Conservation (phyloP, 768 basidiomycete species). For the Tulasnella sp. region DNA sequence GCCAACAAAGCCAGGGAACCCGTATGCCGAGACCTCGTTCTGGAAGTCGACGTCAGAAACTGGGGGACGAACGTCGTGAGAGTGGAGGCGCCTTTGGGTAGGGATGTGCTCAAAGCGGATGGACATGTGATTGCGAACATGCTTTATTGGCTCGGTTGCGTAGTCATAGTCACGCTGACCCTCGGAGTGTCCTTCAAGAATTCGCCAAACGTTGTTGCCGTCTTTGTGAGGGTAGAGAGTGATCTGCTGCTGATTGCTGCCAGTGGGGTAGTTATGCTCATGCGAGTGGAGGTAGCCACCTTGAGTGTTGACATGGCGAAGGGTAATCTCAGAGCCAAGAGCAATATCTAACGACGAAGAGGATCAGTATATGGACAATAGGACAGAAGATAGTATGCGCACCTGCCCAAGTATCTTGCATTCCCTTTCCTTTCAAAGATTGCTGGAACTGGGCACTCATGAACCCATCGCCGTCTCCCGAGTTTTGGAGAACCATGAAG, state of each 20-base stretch:
- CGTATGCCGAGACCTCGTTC: conserved; percentile 96
- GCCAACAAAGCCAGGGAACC: conserved; percentile 79
- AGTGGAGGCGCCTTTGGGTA: conserved; percentile 88
- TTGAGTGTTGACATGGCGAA: conserved; percentile 95
- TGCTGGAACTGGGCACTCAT: conserved; percentile 99
- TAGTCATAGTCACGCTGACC: conserved; percentile 54
- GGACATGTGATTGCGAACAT: conserved; percentile 65
- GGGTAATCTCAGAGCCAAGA: conserved; percentile 76
- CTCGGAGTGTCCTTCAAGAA: conserved; percentile 68
- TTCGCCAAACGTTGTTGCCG: conserved; percentile 89
- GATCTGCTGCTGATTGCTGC: conserved; percentile 95
- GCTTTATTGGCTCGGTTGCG: conserved; percentile 56
- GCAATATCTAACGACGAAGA: conserved; percentile 64
- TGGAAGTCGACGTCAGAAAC: conserved; percentile 99
- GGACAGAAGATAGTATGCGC: not conserved
- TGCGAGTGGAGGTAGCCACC: conserved; percentile 99
- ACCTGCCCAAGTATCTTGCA: conserved; percentile 94
- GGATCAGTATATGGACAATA: not conserved
- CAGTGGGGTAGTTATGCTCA: conserved; percentile 82
- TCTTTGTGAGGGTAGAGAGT: conserved; percentile 99
- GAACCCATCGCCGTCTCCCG: conserved; percentile 97
- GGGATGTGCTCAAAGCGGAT: conserved; percentile 80
- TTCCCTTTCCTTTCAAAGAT: conserved; percentile 82
- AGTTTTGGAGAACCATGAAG: conserved; percentile 83
- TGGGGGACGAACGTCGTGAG: conserved; percentile 92